phyloP scores from a whole-genome alignment of 306 rosid species.

The Cicer arietinum region DNA sequence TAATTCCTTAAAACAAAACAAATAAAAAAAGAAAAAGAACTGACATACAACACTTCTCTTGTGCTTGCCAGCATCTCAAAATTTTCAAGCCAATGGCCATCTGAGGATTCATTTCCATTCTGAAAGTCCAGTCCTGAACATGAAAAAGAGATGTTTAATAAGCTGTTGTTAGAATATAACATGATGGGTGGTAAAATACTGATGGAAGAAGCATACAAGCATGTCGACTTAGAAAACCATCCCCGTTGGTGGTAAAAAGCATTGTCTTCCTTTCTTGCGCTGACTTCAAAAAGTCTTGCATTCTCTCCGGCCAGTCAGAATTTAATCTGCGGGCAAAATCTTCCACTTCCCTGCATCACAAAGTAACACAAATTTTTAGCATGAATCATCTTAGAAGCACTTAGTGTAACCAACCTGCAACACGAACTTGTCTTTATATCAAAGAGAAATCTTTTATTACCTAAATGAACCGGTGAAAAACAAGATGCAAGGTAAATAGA shows the following conservation, averaged over 20 bases:
- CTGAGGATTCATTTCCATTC: constrained; percentile 43
- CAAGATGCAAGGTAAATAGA: constrained; percentile 29
- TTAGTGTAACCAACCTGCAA: constrained; percentile 24
- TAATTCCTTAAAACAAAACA: constrained; percentile 17
- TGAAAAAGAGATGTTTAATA: constrained; percentile 8
- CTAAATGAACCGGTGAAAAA: background rate
- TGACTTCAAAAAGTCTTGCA: constrained; percentile 79
- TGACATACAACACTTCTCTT: constrained; percentile 50
- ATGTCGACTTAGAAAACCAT: constrained; percentile 62
- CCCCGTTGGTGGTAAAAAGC: constrained; percentile 58
- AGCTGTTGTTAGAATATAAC: constrained; percentile 6
- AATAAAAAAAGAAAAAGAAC: constrained; percentile 23
- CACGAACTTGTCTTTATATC: constrained; percentile 20
- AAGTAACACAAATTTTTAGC: constrained; percentile 26
- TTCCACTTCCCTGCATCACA: constrained; percentile 86
- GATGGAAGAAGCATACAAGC: constrained; percentile 55
- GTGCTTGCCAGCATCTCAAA: constrained; percentile 58
- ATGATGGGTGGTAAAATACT: constrained; percentile 31
- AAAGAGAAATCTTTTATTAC: constrained; percentile 6
- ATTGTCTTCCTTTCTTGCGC: constrained; percentile 70
- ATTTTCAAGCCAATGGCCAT: constrained; percentile 55
- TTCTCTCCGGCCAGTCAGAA: constrained; percentile 94
- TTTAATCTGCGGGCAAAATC: constrained; percentile 94
- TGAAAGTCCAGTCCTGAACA: constrained; percentile 44
- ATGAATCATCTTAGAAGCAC: background rate